Conservation (phyloP, 208 protist genomes). For the Leishmania martiniquensis region DNA sequence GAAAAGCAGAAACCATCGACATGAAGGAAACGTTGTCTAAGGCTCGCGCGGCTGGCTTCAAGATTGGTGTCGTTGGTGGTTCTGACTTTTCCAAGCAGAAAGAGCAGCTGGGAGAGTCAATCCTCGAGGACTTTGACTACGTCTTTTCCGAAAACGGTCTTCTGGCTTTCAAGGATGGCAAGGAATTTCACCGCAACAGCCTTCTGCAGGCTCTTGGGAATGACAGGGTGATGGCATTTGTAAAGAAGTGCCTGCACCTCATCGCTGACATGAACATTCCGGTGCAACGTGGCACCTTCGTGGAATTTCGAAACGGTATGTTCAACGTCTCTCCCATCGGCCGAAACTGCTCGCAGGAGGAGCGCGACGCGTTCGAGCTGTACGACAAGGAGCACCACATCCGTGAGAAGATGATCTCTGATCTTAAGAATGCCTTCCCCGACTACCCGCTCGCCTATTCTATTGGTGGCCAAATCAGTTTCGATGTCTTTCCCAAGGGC, state of each 20-base stretch:
- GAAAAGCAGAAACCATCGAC: constrained; percentile 79
- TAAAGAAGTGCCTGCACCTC: constrained; percentile 95
- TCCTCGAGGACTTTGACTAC: constrained; percentile 96
- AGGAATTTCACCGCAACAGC: constrained; percentile 91
- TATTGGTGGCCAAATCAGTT: constrained; percentile 99
- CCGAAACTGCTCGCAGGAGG: constrained; percentile 97
- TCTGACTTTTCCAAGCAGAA: constrained; percentile 98
- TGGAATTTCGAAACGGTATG: constrained; percentile 99
- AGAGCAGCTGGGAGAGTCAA: constrained; percentile 95
- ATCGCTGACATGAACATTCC: constrained; percentile 98
- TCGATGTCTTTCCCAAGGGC: constrained; percentile 99
- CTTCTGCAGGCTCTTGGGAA: constrained; percentile 95
- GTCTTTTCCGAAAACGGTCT: constrained; percentile 99
- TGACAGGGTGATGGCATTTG: constrained; percentile 93
- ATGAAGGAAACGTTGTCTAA: constrained; percentile 90
- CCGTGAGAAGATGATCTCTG: constrained; percentile 93
- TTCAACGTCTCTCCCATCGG: constrained; percentile 99
- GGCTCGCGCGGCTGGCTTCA: constrained; percentile 84
- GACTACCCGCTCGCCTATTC: constrained; percentile 96
- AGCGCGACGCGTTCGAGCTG: constrained; percentile 98
- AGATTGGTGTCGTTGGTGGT: constrained; percentile 98
- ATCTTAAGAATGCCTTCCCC: constrained; percentile 82
- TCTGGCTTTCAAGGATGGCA: constrained; percentile 88
- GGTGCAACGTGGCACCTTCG: constrained; percentile 99
- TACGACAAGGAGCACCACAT: constrained; percentile 98